Evolutionary conservation across 2,329 filamentous ascomycete species (phyloP).

Genomic region (Coleophoma cylindrospora): DNA sequence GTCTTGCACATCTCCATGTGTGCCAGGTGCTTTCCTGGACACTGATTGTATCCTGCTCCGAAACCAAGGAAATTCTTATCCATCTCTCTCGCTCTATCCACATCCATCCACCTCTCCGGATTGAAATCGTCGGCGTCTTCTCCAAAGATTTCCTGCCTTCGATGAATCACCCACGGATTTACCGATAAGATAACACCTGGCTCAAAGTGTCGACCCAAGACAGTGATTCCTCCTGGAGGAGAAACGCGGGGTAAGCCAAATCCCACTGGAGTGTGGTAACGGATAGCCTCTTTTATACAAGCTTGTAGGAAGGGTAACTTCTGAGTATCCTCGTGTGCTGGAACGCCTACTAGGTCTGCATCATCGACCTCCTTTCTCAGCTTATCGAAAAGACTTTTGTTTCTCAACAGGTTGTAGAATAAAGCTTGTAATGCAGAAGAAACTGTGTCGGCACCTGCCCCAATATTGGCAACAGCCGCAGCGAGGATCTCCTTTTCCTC

Average conservation of each 20-base stretch:
- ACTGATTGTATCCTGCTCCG: conserved; percentile 28
- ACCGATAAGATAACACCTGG: conserved; percentile 23
- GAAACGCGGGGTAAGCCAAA: conserved; percentile 12
- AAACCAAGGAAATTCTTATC: conserved; percentile 22
- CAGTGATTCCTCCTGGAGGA: conserved; percentile 19
- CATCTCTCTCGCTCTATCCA: conserved; percentile 10
- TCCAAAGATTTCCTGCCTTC: conserved; percentile 21
- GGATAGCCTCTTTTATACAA: conserved; percentile 30
- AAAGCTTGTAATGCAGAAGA: conserved; percentile 26
- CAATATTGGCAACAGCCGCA: conserved; percentile 26
- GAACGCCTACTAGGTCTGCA: conserved; percentile 1
- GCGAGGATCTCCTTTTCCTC: conserved; percentile 25
- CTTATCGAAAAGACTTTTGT: conserved; percentile 14
- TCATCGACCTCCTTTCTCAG: conserved; percentile 14
- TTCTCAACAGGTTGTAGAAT: conserved; percentile 26
- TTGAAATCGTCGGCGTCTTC: conserved; percentile 23
- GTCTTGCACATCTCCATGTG: conserved; percentile 28
- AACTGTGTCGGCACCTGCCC: conserved; percentile 31
- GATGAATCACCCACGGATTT: conserved; percentile 29
- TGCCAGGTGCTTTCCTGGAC: conserved; percentile 28
- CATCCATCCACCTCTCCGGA: conserved; percentile 26
- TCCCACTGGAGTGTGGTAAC: conserved; percentile 23
- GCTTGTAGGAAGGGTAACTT: conserved; percentile 28
- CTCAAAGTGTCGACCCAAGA: conserved; percentile 20
- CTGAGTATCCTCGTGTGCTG: conserved; percentile 17